These are phyloP conservation scores for Multifurca ochricompacta DNA, from an alignment of 768 basidiomycete genomes.

Conservation along the genomic window DNA sequence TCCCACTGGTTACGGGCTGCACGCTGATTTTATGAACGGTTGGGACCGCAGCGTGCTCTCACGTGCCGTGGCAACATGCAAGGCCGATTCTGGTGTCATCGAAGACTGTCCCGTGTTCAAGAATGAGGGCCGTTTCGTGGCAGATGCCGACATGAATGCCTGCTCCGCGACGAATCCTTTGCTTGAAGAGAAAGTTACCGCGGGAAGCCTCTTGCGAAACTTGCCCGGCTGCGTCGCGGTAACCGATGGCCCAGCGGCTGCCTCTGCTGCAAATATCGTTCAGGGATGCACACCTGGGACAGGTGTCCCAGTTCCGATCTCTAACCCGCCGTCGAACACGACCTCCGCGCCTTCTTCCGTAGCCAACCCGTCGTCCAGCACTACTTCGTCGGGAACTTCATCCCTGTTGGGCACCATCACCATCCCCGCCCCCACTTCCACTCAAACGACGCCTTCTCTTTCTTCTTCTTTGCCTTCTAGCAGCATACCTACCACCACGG, in stretches of 20 bases:
- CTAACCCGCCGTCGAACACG: not conserved
- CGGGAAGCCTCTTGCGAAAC: not conserved
- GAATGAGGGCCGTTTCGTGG: not conserved
- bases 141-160: not conserved
- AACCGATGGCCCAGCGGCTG: conserved; percentile 1
- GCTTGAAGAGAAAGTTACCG: not conserved
- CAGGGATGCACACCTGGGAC: not conserved
- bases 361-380: not conserved
- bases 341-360: not conserved
- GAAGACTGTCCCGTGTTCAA: conserved; percentile 9
- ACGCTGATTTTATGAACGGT: conserved; percentile 35
- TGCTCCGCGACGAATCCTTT: conserved; percentile 5
- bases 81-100: conserved; percentile 4
- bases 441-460: not conserved
- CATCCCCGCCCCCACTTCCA: not conserved
- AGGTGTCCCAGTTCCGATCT: not conserved
- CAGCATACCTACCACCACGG: not conserved
- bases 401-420: not conserved
- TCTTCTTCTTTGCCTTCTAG: too few relatives aligned
- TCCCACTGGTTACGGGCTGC: conserved; percentile 35
- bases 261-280: not conserved
- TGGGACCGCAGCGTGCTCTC: conserved; percentile 37
- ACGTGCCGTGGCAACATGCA: conserved; percentile 31
- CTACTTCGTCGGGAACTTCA: not conserved
- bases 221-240: conserved; percentile 14